A percentile compares a stretch with the other conserved stretches of the same genome.
phyloP scores from a whole-genome alignment of 768 basidiomycete genomes.

The Mycena latifolia region DNA sequence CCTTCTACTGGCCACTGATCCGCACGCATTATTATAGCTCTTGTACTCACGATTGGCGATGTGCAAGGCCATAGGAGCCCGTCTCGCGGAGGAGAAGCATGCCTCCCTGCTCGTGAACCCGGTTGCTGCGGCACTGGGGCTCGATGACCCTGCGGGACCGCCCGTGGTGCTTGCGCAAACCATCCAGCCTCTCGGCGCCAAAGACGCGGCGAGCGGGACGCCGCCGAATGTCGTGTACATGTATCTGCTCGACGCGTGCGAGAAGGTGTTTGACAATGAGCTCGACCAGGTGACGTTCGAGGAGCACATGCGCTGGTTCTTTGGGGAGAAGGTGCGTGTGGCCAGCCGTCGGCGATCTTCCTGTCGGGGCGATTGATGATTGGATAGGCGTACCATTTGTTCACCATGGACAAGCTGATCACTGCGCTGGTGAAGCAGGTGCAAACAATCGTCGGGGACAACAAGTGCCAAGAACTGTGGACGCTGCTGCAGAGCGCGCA shows the following conservation, averaged over 20 bases:
- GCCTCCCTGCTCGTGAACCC: slow-evolving; percentile 79
- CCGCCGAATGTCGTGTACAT: slow-evolving; percentile 80
- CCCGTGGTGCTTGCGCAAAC: slow-evolving; percentile 77
- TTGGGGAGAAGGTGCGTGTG: slow-evolving; percentile 85
- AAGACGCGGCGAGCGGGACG: slow-evolving; percentile 55
- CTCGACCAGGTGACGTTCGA: slow-evolving; percentile 94
- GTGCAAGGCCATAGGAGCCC: slow-evolving; percentile 86
- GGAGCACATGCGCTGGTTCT: slow-evolving; percentile 96
- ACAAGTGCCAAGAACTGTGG: slow-evolving; percentile 90
- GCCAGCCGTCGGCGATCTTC: slow-evolving; percentile 1
- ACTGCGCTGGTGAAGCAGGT: slow-evolving; percentile 94
- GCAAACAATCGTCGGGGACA: slow-evolving; percentile 87
- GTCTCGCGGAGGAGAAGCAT: slow-evolving; percentile 76
- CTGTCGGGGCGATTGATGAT: slow-evolving; percentile 36
- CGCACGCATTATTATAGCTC: slow-evolving; percentile 63
- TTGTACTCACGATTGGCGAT: slow-evolving; percentile 88
- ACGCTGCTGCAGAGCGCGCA: slow-evolving; percentile 77
- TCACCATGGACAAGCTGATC: slow-evolving; percentile 95
- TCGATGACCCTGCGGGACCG: slow-evolving; percentile 87
- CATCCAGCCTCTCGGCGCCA: slow-evolving; percentile 69
- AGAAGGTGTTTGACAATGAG: slow-evolving; percentile 94
- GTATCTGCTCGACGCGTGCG: slow-evolving; percentile 91
- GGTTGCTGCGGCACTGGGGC: slow-evolving; percentile 84
- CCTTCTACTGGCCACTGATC: slow-evolving; percentile 3
- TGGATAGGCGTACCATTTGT: slow-evolving; percentile 87